Percentiles rank a stretch among this genome's conserved stretches.
Evolutionary conservation across 2,329 filamentous ascomycete species (phyloP).

Genomic region (Epichloe gansuensis): DNA sequence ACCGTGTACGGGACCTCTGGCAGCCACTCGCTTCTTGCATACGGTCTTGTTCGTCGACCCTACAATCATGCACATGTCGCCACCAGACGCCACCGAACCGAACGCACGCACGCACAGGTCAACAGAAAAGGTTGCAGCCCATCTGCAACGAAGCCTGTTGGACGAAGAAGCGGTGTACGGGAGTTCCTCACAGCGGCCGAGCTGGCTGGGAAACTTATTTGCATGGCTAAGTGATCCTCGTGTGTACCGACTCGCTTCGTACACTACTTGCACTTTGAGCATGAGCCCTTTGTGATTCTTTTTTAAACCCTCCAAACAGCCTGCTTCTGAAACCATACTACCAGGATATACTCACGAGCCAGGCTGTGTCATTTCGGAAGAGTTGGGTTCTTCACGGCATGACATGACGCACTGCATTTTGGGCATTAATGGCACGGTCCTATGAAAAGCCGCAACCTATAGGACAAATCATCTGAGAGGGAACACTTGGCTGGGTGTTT

Average conservation of each 20-base stretch:
- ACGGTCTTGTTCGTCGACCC: not conserved
- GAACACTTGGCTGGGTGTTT: not conserved
- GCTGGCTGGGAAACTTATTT: not conserved
- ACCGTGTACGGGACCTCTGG: not conserved
- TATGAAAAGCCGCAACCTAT: not conserved
- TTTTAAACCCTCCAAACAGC: too few relatives aligned
- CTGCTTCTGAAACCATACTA: not conserved
- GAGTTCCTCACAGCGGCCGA: not conserved
- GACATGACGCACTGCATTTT: not conserved
- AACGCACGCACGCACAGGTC: not conserved
- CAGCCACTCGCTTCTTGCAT: not conserved
- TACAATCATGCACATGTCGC: slow-evolving; percentile 1
- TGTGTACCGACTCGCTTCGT: too few relatives aligned
- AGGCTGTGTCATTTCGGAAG: not conserved
- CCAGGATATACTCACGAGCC: not conserved
- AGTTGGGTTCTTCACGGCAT: slow-evolving; percentile 1
- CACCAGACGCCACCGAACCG: not conserved
- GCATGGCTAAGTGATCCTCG: not conserved
- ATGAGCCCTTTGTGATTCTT: not conserved
- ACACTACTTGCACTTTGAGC: too few relatives aligned
- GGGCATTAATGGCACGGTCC: not conserved
- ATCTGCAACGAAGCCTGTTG: not conserved
- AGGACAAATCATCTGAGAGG: too few relatives aligned
- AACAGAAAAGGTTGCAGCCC: not conserved
- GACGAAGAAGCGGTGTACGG: slow-evolving; percentile 1